Conservation (phyloP, 805 yeast genomes). For the Metschnikowia matae region DNA sequence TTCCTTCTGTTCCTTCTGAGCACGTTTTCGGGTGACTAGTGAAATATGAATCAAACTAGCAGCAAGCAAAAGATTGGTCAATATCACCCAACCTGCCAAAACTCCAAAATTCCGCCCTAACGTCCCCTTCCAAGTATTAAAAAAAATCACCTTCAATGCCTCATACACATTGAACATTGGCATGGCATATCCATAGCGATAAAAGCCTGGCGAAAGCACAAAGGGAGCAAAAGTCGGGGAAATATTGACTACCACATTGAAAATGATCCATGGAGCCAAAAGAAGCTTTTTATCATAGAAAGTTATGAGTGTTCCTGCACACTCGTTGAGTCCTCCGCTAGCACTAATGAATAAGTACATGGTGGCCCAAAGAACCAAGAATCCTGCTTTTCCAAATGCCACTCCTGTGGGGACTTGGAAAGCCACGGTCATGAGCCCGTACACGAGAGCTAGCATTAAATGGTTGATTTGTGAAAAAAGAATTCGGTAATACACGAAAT, state of each 20-base stretch:
- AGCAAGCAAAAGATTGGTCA: constrained; percentile 9
- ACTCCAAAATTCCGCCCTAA: constrained; percentile 30
- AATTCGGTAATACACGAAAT: constrained; percentile 26
- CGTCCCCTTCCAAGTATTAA: constrained; percentile 31
- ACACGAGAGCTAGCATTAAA: constrained; percentile 27
- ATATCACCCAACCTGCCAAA: constrained; percentile 27
- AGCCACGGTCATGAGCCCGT: constrained; percentile 29
- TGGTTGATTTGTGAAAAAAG: constrained; percentile 29
- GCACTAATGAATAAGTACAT: constrained; percentile 28
- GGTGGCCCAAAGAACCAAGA: constrained; percentile 31
- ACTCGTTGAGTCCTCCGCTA: constrained; percentile 27
- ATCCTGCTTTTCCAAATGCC: constrained; percentile 30
- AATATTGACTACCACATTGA: constrained; percentile 27
- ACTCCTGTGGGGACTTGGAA: constrained; percentile 24
- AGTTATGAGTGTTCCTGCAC: constrained; percentile 19
- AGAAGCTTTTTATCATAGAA: constrained; percentile 18
- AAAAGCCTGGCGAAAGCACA: constrained; percentile 28
- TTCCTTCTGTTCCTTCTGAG: no score
- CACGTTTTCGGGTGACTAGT: background rate
- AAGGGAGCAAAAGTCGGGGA: constrained; percentile 33
- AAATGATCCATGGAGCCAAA: constrained; percentile 30
- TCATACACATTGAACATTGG: constrained; percentile 34
- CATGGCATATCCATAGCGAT: constrained; percentile 34
- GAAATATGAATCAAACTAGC: constrained; percentile 5
- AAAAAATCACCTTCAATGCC: constrained; percentile 30